Base-by-base conservation (phyloP, 179 eudicot species). In the Silene noctiflora region DNA sequence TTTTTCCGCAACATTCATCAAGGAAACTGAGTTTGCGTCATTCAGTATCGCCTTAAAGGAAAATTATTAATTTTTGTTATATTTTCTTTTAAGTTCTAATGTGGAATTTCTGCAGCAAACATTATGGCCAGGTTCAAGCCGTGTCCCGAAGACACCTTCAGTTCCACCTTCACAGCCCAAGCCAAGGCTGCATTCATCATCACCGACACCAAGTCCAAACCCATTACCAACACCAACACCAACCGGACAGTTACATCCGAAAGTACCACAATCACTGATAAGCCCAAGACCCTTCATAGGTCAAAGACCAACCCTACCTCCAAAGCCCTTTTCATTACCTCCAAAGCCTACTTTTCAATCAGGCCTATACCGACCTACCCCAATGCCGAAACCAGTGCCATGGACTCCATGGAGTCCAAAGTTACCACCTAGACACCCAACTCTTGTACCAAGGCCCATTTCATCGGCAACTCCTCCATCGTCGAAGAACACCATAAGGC, bases 91-190 rank as follows among this genome's bases (percentile, higher is more conserved):
- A 22, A 9, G 14, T 12, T 61, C 6, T 29, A 11, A 62, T 42
- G 10, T 62, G 51, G 17, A 51, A n/a, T 63, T 14, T 44, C 39
- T 77, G 77, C 68, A 81, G 83, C 71, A 73, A 48, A 80, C 24
- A 25, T 65, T 73, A 75, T 13, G 22, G 55, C 12, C 69, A 65
- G 33, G 46, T 39, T 19, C 76, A 39, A 21, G 63, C 64, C 4
- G 44, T 51, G 72, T 33, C 31, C 56, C 56, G 33, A 53, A 12
- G 33, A 42, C 72, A 44, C 55, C 19, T 61, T 46, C 62, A 22
- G 27, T 2, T 35, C 62, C 59, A 46, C 8, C 12, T 7, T 64
- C 55, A 46, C 65, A 62, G n/a, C 76, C 25, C 19, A 78, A 9
- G 13, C 75, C 42, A 59, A 14, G 59, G 59, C 59, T 4, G 3